phyloP scores from a whole-genome alignment of 306 rosid genomes.

The Vigna hirtella region DNA sequence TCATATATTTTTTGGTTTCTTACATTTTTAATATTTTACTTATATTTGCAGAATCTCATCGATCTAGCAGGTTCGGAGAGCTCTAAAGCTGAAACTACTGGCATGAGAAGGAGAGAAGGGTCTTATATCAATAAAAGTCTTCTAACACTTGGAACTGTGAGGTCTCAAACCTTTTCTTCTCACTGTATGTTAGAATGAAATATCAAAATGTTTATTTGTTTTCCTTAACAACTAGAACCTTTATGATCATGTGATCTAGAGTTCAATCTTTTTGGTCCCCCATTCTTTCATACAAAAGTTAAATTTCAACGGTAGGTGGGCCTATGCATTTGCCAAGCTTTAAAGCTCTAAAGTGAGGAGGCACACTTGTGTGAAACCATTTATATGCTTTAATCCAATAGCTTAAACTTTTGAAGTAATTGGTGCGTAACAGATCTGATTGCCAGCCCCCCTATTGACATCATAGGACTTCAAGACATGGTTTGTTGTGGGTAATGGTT shows the following conservation, averaged over 20 bases:
- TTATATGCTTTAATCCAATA: neutral
- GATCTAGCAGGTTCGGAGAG: slow-evolving; percentile 99
- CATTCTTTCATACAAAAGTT: neutral
- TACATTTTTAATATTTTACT: slow-evolving; percentile 56
- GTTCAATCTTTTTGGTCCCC: slow-evolving; percentile 1
- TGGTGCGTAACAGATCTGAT: neutral
- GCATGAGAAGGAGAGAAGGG: slow-evolving; percentile 97
- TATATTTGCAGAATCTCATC: slow-evolving; percentile 95
- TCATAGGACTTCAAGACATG: neutral
- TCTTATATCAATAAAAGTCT: slow-evolving; percentile 97
- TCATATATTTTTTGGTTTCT: slow-evolving; percentile 36
- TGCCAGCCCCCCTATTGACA: neutral
- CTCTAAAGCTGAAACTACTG: slow-evolving; percentile 99
- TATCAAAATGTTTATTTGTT: slow-evolving; percentile 15
- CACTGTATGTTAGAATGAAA: slow-evolving; percentile 23
- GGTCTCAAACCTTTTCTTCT: slow-evolving; percentile 59
- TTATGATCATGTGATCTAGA: neutral
- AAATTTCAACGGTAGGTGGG: neutral
- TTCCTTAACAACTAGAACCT: slow-evolving; percentile 7
- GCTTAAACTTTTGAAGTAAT: neutral
- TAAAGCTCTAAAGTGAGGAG: neutral
- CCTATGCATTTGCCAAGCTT: neutral
- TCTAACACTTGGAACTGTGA: slow-evolving; percentile 98
- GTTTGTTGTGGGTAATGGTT: neutral
- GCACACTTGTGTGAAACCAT: neutral